These are phyloP conservation scores for Amauroascus niger DNA, from an alignment of 2,329 filamentous ascomycete genomes.

Conservation along the genomic window DNA sequence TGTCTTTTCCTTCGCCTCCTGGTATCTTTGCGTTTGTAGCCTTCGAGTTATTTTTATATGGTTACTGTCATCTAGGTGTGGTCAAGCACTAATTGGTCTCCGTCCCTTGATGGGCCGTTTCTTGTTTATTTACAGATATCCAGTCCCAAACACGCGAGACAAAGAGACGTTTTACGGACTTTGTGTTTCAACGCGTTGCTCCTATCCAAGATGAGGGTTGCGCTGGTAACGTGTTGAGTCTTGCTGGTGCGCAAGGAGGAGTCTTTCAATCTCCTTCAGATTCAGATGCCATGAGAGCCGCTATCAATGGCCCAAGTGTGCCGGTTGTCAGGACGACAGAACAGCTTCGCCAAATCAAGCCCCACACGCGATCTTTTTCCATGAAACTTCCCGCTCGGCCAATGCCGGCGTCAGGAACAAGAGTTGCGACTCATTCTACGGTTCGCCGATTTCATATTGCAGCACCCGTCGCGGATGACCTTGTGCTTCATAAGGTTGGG, in stretches of 20 bases:
- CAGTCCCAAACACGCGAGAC: constrained; percentile 36
- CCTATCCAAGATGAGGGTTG: constrained; percentile 2
- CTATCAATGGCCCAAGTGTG: constrained; percentile 22
- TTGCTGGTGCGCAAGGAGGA: background rate
- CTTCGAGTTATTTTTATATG: background rate
- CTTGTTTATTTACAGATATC: constrained; percentile 30
- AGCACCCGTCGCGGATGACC: constrained; percentile 19
- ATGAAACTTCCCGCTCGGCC: background rate
- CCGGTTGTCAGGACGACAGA: constrained; percentile 35
- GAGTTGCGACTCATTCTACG: constrained; percentile 8
- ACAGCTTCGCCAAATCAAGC: constrained; percentile 25
- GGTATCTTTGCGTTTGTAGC: background rate
- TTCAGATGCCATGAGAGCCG: constrained; percentile 13
- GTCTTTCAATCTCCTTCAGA: no score
- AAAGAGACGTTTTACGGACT: constrained; percentile 43
- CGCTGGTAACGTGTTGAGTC: background rate
- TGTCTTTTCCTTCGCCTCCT: background rate
- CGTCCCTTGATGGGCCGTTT: background rate
- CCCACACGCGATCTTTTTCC: background rate
- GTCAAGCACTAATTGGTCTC: background rate
- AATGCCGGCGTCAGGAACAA: background rate
- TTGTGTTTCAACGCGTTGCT: constrained; percentile 38
- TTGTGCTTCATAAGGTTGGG: constrained; percentile 21
- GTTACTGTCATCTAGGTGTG: background rate
- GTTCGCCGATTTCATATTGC: constrained; percentile 36